Base-by-base conservation (phyloP, 1,284 basidiomycete species). In the Pterula multifida region DNA sequence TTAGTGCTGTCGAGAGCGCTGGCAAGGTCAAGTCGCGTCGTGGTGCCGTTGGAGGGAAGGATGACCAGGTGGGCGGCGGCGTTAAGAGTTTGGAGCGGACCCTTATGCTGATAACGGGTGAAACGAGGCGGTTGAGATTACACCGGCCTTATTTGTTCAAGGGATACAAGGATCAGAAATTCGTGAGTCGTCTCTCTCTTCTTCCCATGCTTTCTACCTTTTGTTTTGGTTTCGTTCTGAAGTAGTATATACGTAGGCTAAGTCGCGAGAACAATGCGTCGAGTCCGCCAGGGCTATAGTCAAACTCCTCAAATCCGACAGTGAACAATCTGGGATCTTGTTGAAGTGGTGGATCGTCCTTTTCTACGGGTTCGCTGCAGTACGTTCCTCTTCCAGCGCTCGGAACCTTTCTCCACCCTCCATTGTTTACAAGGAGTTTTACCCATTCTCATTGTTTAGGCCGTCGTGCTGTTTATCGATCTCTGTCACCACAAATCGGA, bases 381-480 rank as follows among this genome's bases (percentile, higher is more conserved):
- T 58, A 45, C 36, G 56, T 53, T 17, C 9, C 21, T 39, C 17
- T 25, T n/a, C 21, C 3, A 9, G 17, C 44, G n/a, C n/a, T n/a
- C n/a, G n/a, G n/a, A n/a, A n/a, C n/a, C n/a, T n/a, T 45, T 44
- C 6, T 26, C 13, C 32, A 3, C 12, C 3, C 32, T 35, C 19
- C 15, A 2, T 3, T 36, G 11, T 32, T 47, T 17, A 48, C 47
- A 17, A 19, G 6, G 35, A 26, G 21, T 2, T 15, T n/a, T n/a
- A n/a, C n/a, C n/a, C n/a, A n/a, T n/a, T n/a, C n/a, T n/a, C n/a
- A n/a, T n/a, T 26, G 1, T 13, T 45, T 42, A 58, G 58, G 56
- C 57, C n/a, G 58, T 60, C 2, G 58, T 60, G 13, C 51, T 60
- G 17, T 60, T 60, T 49, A 58, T 60, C 24, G 58, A 60, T 44